Evolutionary conservation across 805 yeast species (phyloP).

Genomic region (Kodamaea kakaduensis): DNA sequence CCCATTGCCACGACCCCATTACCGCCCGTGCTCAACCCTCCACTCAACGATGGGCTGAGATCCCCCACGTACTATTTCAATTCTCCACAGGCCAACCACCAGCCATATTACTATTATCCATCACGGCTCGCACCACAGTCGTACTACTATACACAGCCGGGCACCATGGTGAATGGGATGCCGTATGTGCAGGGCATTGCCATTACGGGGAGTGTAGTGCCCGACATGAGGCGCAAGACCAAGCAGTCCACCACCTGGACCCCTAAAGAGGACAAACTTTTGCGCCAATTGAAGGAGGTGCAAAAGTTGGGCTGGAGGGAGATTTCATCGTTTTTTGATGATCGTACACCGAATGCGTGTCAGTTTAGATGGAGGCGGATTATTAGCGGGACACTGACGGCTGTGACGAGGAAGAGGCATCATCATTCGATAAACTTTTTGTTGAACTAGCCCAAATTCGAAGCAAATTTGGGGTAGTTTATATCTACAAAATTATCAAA

Average conservation of each 20-base stretch:
- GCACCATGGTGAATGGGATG: background rate
- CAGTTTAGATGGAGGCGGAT: constrained; percentile 73
- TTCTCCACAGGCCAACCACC: constrained; percentile 3
- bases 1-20: constrained; percentile 4
- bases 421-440: constrained; percentile 29
- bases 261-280: constrained; percentile 65
- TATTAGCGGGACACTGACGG: constrained; percentile 30
- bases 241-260: constrained; percentile 59
- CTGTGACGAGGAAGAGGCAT: constrained; percentile 15
- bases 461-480: too few relatives aligned
- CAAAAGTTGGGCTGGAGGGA: constrained; percentile 89
- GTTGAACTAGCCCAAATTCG: too few relatives aligned
- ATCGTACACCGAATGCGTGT: constrained; percentile 69
- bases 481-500: too few relatives aligned
- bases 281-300: constrained; percentile 75
- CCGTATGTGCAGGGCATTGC: constrained; percentile 7
- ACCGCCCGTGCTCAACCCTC: background rate
- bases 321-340: constrained; percentile 70
- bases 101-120: constrained; percentile 8
- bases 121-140: constrained; percentile 4
- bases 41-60: constrained; percentile 3
- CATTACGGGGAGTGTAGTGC: constrained; percentile 2
- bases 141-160: constrained; percentile 2
- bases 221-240: constrained; percentile 19
- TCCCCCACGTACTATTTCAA: constrained; percentile 8